Conservation (phyloP, 768 basidiomycete species). For the Hygrophoropsis aurantiaca region DNA sequence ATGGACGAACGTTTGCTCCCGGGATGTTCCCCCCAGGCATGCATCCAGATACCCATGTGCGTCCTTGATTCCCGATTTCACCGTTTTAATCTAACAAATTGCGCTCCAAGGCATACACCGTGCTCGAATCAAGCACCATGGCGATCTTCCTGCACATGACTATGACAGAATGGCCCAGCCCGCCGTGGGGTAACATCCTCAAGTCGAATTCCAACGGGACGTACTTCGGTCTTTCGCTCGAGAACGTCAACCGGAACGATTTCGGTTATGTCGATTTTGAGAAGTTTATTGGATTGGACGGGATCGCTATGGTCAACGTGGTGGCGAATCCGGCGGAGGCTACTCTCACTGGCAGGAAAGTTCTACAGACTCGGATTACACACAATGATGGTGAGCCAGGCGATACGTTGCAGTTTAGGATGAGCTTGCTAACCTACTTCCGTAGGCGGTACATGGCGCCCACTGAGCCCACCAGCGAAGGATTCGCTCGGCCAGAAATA, state of each 20-base stretch:
- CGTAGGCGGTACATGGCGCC: conserved; percentile 84
- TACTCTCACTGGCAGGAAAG: conserved; percentile 65
- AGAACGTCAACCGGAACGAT: conserved; percentile 88
- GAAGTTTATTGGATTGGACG: conserved; percentile 94
- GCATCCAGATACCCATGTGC: conserved; percentile 86
- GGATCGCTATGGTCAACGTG: conserved; percentile 91
- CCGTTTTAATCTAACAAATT: background rate
- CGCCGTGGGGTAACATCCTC: conserved; percentile 87
- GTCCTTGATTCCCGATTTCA: conserved; percentile 23
- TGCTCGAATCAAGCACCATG: conserved; percentile 91
- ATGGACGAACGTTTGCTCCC: conserved; percentile 80
- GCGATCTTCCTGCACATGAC: conserved; percentile 96
- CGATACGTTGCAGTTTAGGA: background rate
- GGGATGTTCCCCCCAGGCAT: conserved; percentile 90
- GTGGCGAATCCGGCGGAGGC: conserved; percentile 84
- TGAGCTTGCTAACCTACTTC: conserved; percentile 3
- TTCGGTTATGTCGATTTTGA: conserved; percentile 94
- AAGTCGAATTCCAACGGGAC: conserved; percentile 99
- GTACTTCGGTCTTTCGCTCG: conserved; percentile 85
- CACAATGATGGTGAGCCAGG: conserved; percentile 84
- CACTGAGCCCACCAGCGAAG: conserved; percentile 64
- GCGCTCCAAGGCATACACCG: conserved; percentile 78
- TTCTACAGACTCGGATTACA: conserved; percentile 83
- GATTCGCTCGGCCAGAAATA: conserved; percentile 81
- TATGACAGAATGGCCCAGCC: conserved; percentile 71